These are phyloP conservation scores for Lachancea dasiensis DNA, from an alignment of 805 yeast genomes.

Conservation along the genomic window DNA sequence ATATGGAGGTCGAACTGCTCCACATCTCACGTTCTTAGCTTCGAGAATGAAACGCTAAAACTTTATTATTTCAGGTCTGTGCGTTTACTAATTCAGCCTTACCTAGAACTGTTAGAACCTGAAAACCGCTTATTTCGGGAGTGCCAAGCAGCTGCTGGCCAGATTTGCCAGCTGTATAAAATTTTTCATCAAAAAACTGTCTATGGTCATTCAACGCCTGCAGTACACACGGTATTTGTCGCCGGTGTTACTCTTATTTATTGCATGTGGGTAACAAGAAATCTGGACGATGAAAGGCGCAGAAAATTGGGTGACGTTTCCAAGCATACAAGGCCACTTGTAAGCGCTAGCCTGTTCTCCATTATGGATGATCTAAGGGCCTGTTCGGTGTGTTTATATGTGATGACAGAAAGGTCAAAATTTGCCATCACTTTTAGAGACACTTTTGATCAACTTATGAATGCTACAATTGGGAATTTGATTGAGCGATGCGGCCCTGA, in stretches of 20 bases:
- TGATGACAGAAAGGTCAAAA: slow-evolving; percentile 59
- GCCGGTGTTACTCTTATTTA: slow-evolving; percentile 65
- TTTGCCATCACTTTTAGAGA: slow-evolving; percentile 59
- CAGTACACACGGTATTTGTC: slow-evolving; percentile 60
- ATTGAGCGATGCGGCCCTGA: slow-evolving; percentile 60
- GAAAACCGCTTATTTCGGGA: slow-evolving; percentile 54
- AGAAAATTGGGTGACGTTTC: slow-evolving; percentile 50
- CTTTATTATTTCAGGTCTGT: slow-evolving; percentile 56
- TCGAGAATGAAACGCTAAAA: slow-evolving; percentile 54
- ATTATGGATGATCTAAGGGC: slow-evolving; percentile 60
- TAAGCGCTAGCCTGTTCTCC: slow-evolving; percentile 46
- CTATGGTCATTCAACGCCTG: slow-evolving; percentile 57
- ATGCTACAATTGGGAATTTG: slow-evolving; percentile 57
- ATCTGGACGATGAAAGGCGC: slow-evolving; percentile 52
- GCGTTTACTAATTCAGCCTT: slow-evolving; percentile 57
- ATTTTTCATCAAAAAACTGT: slow-evolving; percentile 58
- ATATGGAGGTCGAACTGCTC: slow-evolving; percentile 52
- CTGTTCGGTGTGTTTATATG: slow-evolving; percentile 57
- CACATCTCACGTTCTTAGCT: slow-evolving; percentile 34
- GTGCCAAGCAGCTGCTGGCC: slow-evolving; percentile 70
- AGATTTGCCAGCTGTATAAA: slow-evolving; percentile 57
- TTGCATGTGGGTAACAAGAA: slow-evolving; percentile 61
- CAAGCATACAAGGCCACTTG: slow-evolving; percentile 54
- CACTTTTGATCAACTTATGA: slow-evolving; percentile 60
- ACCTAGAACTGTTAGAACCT: slow-evolving; percentile 54